Conservation (phyloP, 2,329 filamentous ascomycete species). For the Aspergillus texensis region DNA sequence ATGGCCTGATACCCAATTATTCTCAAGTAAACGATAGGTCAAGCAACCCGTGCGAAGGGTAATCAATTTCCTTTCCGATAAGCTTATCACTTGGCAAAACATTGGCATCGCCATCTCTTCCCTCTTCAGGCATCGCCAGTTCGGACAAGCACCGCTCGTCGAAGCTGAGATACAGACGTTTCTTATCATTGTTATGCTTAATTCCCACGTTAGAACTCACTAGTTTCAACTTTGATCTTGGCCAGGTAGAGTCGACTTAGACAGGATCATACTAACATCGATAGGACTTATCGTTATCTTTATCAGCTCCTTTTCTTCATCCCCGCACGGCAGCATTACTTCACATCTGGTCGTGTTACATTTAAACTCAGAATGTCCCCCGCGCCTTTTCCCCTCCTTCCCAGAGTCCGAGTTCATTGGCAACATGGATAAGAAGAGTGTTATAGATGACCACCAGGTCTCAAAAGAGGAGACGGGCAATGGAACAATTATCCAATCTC, state of each 20-base stretch:
- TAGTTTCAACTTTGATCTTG: not conserved
- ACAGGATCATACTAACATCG: not conserved
- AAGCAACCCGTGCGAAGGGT: not conserved
- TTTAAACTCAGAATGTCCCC: not conserved
- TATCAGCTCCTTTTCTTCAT: not conserved
- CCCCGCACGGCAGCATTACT: not conserved
- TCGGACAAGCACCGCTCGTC: not conserved
- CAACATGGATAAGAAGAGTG: slow-evolving; percentile 28
- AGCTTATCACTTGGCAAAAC: slow-evolving; percentile 14
- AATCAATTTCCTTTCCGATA: slow-evolving; percentile 1
- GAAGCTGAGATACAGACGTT: not conserved
- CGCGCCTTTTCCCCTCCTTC: not conserved
- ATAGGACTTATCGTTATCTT: too few species aligned
- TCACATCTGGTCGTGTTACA: not conserved
- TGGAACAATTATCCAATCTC: slow-evolving; percentile 20
- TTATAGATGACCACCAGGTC: slow-evolving; percentile 14
- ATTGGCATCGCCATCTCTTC: slow-evolving; percentile 9
- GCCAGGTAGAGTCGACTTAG: not conserved
- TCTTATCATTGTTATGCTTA: slow-evolving; percentile 10
- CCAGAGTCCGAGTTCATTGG: too few species aligned
- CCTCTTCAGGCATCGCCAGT: slow-evolving; percentile 5
- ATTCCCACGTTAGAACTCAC: not conserved
- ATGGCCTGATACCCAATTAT: not conserved
- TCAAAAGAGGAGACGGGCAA: slow-evolving; percentile 16
- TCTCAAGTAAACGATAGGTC: not conserved